A percentile compares a stretch with the other conserved stretches of the same genome.
These are phyloP conservation scores for peach (Prunus persica) DNA, from an alignment of 306 rosid genomes.

Conservation along the genomic window Prunus_persica_NCBIv2 NC_034009.1:28856501-28857000, in stretches of 20 bases:
- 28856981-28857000: conserved; percentile 58
- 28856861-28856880: background rate
- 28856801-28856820: background rate
- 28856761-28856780: too few relatives aligned
- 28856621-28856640: too few relatives aligned
- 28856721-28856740: too few relatives aligned
- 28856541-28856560: conserved; percentile 19
- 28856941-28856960: background rate
- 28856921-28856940: conserved; percentile 7
- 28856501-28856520: background rate
- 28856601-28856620: background rate
- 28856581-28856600: background rate
- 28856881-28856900: background rate
- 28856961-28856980: conserved; percentile 11
- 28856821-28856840: background rate
- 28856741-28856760: too few relatives aligned
- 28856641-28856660: too few relatives aligned
- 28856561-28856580: background rate
- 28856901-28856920: conserved; percentile 3
- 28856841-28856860: background rate
- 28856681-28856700: too few relatives aligned
- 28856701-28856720: background rate
- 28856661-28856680: too few relatives aligned
- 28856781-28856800: background rate
- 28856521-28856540: background rate